Base-by-base conservation (phyloP, 163 green algal genomes). In the Prototheca wickerhamii region DNA sequence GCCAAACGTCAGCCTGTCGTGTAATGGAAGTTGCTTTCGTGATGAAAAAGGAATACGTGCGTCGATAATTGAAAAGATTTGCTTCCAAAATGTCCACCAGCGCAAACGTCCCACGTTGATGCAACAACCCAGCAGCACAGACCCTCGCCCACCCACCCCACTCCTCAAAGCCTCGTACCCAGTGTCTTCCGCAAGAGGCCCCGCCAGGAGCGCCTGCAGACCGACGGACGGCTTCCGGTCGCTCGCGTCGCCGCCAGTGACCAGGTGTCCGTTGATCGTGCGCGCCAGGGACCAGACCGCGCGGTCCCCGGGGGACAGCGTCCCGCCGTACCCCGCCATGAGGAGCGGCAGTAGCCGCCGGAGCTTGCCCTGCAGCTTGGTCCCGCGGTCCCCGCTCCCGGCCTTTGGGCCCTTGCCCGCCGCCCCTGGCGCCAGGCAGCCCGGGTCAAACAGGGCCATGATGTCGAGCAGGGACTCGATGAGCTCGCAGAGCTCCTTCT, bases 391-490 rank as follows among this genome's bases (percentile, higher is more conserved):
- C n/a, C n/a, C n/a, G n/a, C n/a, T n/a, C n/a, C n/a, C n/a, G n/a
- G n/a, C n/a, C n/a, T n/a, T n/a, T n/a, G n/a, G n/a, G n/a, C n/a
- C n/a, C n/a, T n/a, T n/a, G n/a, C n/a, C n/a, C n/a, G n/a, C n/a
- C n/a, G 20, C 25, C 31, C 21, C 26, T 15, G 31, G 17, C 32
- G 44, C 8, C 4, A 7, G 7, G 3, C 40, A 23, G 21, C 33
- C 4, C 35, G 29, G 23, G 28, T 40, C 43, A 42, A 50, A 62
- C 28, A 30, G 60, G 25, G 65, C 55, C 30, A 72, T 42, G 25
- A 78, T 20, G 44, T 80, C 70, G 29, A 80, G 61, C 52, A 80
- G 34, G 4, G 59, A 65, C 26, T 78, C 70, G 21, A 78, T 12
- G 25, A 80, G 55, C 53, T 74, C 63, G 23, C 58, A 70, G 23